These are phyloP conservation scores for Jackrogersella multiformis DNA, from an alignment of 495 filamentous ascomycete genomes.

Conservation along the genomic window DNA sequence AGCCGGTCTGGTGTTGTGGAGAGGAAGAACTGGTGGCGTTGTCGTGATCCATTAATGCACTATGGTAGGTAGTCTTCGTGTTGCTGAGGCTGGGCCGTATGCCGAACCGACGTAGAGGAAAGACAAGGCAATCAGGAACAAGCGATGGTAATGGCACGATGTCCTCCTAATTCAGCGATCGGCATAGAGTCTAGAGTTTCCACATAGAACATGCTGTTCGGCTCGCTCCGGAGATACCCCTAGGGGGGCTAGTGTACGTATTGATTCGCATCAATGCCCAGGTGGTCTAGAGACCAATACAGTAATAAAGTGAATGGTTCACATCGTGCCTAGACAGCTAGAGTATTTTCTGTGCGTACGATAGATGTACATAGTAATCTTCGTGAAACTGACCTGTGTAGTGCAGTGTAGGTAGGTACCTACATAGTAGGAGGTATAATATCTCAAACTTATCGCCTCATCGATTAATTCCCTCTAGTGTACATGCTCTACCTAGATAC, in stretches of 20 bases:
- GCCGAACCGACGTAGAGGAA: background rate
- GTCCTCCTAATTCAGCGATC: constrained; percentile 16
- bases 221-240: constrained; percentile 30
- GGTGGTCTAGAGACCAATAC: constrained; percentile 8
- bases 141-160: constrained; percentile 18
- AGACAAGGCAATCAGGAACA: constrained; percentile 7
- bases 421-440: too few species aligned
- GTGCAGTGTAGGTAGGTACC: too few species aligned
- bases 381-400: too few species aligned
- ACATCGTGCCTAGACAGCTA: background rate
- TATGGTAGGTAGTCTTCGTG: constrained; percentile 1
- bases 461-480: background rate
- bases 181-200: constrained; percentile 2
- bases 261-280: background rate
- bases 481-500: too few species aligned
- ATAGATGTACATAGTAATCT: background rate
- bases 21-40: background rate
- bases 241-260: constrained; percentile 3
- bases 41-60: background rate
- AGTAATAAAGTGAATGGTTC: background rate
- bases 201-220: too few species aligned
- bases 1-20: background rate
- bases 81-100: constrained; percentile 9
- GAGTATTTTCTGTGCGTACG: background rate
- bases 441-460: constrained; percentile 9